These are phyloP conservation scores for Chytridium lagenaria DNA, from an alignment of 371 early-diverging fungal species.

Conservation along the genomic window DNA sequence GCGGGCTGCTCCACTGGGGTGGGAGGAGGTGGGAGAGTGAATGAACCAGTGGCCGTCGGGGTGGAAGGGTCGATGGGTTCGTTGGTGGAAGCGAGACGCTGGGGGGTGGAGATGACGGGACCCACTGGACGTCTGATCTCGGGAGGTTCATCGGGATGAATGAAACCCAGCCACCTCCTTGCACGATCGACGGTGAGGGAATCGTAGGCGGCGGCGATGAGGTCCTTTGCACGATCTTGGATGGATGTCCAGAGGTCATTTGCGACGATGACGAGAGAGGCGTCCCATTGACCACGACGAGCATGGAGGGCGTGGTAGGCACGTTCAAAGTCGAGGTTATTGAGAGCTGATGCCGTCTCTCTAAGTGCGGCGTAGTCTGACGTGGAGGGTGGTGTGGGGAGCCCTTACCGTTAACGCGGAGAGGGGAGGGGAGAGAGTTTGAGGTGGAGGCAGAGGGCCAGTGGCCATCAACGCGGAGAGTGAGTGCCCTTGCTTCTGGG, in stretches of 20 bases:
- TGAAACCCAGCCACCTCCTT: constrained; percentile 3
- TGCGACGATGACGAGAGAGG: neutral
- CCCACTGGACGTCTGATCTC: neutral
- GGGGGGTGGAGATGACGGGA: neutral
- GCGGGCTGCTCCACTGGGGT: neutral
- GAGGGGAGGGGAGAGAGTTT: neutral
- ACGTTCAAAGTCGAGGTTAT: neutral
- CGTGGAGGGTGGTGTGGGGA: neutral
- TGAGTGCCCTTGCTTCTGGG: neutral
- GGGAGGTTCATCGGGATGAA: constrained; percentile 6
- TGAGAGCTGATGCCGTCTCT: neutral
- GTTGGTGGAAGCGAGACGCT: neutral
- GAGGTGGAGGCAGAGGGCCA: neutral
- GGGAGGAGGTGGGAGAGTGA: neutral
- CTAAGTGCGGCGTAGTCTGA: neutral
- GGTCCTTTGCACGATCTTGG: neutral
- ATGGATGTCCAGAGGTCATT: neutral
- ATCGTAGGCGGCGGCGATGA: neutral
- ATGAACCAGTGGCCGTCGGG: neutral
- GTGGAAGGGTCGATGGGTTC: neutral
- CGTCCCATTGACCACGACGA: neutral
- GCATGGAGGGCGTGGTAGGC: neutral
- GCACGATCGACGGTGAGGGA: neutral
- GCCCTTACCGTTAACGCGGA: neutral
- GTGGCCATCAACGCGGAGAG: constrained; percentile 3